Evolutionary conservation across 305 asterid species (phyloP).

Genomic region (Fraxinus ornus): DNA sequence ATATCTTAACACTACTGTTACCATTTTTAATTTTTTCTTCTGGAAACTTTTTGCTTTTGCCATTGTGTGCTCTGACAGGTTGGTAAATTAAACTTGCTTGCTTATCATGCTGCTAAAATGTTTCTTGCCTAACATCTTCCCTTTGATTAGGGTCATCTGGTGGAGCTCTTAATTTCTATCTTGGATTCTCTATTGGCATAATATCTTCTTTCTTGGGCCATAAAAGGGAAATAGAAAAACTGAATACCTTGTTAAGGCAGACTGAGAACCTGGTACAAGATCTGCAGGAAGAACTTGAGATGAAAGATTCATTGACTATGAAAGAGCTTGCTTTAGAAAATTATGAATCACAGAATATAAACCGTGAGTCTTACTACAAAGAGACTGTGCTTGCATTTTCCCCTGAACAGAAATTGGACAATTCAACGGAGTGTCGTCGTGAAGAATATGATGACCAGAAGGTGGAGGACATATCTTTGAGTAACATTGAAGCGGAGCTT

Average conservation of each 20-base stretch:
- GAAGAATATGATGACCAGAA: slow-evolving; percentile 35
- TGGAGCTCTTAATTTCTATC: slow-evolving; percentile 48
- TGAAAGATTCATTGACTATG: slow-evolving; percentile 86
- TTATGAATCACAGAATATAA: slow-evolving; percentile 44
- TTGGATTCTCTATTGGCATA: slow-evolving; percentile 72
- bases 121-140: slow-evolving; percentile 20
- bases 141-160: slow-evolving; percentile 56
- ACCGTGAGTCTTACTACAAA: slow-evolving; percentile 25
- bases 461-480: slow-evolving; percentile 58
- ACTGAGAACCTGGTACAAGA: slow-evolving; percentile 76
- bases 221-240: slow-evolving; percentile 52
- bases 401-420: slow-evolving; percentile 29
- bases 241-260: slow-evolving; percentile 59
- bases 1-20: background rate
- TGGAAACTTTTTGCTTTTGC: background rate
- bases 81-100: background rate
- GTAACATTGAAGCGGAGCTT: slow-evolving; percentile 90
- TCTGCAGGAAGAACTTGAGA: slow-evolving; percentile 87
- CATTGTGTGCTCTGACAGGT: background rate
- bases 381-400: slow-evolving; percentile 33
- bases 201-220: slow-evolving; percentile 52
- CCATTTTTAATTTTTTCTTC: background rate
- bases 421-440: slow-evolving; percentile 7
- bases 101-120: background rate
- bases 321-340: slow-evolving; percentile 72